Evolutionary conservation across 805 yeast species (phyloP), one percentile per base, ranked within the genome.

Genomic region (Saturnispora zaruensis): DNA sequence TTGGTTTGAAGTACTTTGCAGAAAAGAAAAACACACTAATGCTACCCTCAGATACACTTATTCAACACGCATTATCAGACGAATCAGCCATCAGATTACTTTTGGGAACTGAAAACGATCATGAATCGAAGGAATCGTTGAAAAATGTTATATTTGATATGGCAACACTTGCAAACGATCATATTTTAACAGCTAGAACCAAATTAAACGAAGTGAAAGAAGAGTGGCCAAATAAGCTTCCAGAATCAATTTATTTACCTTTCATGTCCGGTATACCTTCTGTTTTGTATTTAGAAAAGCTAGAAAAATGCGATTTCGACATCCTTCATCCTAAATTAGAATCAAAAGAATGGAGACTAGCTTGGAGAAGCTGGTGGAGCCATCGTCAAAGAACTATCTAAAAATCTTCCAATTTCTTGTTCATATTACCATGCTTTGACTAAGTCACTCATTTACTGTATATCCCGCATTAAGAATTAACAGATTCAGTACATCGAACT

Each of bases 121-220:
- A 58, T 3, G 67, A 61, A 8, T 33, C 26, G 11, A 51, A 41
- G 16, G 64, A 61, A 33, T 66, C 65, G 48, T 57, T 84, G 51
- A 75, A 76, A 52, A 79, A 82, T 58, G 78, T 81, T 7, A 71
- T 84, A 1, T 87, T 75, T 59, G 87, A 82, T 44, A 76, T 83
- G 5, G 86, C 93, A 2, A 78, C 83, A 5, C 67, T 74, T 1
- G 93, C 95, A 3, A 87, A 87, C 65, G 96, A 87, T 62, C 96
- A 87, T 63, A 59, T 87, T 3, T 62, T 87, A 4, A 70, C 89
- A 0, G 88, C 93, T 1, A 69, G 84, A 45, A 63, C 69, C n/a
- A 78, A 84, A 55, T 62, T 83, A 23, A 52, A 57, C 1, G 61
- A 69, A 30, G 62, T 76, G 13, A 68, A 66, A 48, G 53, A 51